Conservation (phyloP, 2,329 filamentous ascomycete genomes). For the Cladorrhinum sp. region DNA sequence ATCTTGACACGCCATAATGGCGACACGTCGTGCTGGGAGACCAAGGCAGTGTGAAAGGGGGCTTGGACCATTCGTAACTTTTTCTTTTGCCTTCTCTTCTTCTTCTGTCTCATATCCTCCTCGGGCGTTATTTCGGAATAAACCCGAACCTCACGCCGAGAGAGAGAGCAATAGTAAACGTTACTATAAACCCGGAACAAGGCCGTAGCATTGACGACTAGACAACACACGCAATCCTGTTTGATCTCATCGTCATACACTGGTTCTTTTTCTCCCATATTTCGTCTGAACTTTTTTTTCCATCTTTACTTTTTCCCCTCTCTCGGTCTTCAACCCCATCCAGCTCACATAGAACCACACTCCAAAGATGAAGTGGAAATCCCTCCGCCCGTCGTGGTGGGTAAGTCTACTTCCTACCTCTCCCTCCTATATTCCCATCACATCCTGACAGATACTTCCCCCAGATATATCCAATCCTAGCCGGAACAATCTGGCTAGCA, state of each 20-base stretch:
- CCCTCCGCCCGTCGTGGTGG: slow-evolving; percentile 17
- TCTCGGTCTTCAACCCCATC: background rate
- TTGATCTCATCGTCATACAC: background rate
- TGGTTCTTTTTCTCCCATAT: background rate
- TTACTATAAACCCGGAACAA: background rate
- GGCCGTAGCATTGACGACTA: background rate
- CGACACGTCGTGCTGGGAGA: background rate
- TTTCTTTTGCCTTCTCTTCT: background rate
- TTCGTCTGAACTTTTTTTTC: background rate
- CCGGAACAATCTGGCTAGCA: slow-evolving; percentile 61
- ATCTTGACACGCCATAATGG: background rate
- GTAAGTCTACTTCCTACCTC: slow-evolving; percentile 9
- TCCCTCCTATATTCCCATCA: background rate
- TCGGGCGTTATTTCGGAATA: background rate
- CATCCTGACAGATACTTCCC: slow-evolving; percentile 10
- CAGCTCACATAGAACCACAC: background rate
- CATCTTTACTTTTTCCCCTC: background rate
- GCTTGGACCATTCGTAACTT: background rate
- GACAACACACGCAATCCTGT: background rate
- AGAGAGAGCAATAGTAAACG: background rate
- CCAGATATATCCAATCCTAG: slow-evolving; percentile 66
- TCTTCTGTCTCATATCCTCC: background rate
- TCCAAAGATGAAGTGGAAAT: slow-evolving; percentile 24
- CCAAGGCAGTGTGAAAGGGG: background rate
- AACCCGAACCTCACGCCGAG: background rate